A percentile compares a stretch with the other conserved stretches of the same genome.
Evolutionary conservation across 371 early-diverging fungal species (phyloP).

Genomic region (Mucor mucedo): DNA sequence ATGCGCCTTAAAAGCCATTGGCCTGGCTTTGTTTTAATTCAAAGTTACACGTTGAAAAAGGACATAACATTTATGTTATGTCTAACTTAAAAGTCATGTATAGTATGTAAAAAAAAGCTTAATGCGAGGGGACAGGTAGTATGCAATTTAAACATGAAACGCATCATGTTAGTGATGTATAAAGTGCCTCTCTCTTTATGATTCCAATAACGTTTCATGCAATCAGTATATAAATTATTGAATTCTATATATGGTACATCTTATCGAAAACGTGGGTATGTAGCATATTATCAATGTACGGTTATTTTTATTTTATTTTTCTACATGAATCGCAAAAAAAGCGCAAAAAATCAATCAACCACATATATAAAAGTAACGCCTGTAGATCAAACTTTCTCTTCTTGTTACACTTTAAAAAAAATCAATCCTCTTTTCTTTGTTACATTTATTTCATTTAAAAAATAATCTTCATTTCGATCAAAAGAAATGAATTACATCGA

Average conservation of each 20-base stretch:
- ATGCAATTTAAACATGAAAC: too few species aligned
- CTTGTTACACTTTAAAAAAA: background rate
- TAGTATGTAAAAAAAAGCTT: background rate
- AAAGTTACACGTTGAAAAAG: background rate
- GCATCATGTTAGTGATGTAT: too few species aligned
- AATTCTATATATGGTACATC: background rate
- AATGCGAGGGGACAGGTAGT: background rate
- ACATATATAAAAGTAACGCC: background rate
- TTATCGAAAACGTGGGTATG: background rate
- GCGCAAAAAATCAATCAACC: background rate
- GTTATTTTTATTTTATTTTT: background rate
- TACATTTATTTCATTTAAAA: background rate
- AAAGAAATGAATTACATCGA: slow-evolving; percentile 15
- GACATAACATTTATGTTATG: background rate
- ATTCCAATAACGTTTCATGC: too few species aligned
- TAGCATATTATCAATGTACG: slow-evolving; percentile 1
- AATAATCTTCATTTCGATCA: background rate
- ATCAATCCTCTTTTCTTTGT: too few species aligned
- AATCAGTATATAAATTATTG: too few species aligned
- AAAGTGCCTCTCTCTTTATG: too few species aligned
- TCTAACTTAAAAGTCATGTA: background rate
- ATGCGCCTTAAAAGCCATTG: slow-evolving; percentile 27
- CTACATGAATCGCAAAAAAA: slow-evolving; percentile 14
- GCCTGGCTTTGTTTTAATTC: slow-evolving; percentile 16
- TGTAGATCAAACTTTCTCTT: background rate